A percentile compares a stretch with the other conserved stretches of the same genome.
Evolutionary conservation across 2,329 filamentous ascomycete species (phyloP).

Genomic region (Talaromyces albobiverticillius): DNA sequence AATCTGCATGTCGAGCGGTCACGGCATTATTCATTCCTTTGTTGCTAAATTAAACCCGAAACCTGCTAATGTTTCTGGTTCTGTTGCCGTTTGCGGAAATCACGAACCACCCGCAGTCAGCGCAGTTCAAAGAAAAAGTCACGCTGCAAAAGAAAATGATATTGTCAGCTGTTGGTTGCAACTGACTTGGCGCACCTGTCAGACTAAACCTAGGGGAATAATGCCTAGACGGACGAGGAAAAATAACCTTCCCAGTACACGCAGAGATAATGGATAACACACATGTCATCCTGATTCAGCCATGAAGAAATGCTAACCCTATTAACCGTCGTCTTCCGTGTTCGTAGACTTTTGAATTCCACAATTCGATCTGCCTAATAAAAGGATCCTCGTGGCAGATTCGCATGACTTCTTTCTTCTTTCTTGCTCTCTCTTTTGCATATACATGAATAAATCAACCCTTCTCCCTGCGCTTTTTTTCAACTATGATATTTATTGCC

Average conservation of each 20-base stretch:
- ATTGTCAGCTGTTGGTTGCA: conserved; percentile 13
- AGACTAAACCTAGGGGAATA: background rate
- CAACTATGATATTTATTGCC: too few species aligned
- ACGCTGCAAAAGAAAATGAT: background rate
- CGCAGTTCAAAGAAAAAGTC: background rate
- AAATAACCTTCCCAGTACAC: background rate
- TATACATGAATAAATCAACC: background rate
- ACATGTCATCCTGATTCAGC: conserved; percentile 14
- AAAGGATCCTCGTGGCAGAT: conserved; percentile 9
- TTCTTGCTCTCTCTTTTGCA: background rate
- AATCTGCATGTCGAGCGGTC: too few species aligned
- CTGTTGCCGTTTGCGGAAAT: conserved; percentile 15
- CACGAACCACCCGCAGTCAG: background rate
- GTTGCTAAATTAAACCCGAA: too few species aligned
- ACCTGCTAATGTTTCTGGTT: too few species aligned
- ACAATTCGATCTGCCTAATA: background rate
- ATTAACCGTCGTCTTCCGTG: conserved; percentile 26
- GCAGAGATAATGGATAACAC: conserved; percentile 29
- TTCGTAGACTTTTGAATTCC: conserved; percentile 21
- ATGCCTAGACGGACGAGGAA: too few species aligned
- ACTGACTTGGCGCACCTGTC: conserved; percentile 1
- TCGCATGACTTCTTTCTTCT: conserved; percentile 11
- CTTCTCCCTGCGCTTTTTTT: background rate
- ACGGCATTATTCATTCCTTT: too few species aligned
- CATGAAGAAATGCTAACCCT: background rate